A percentile compares a stretch with the other conserved stretches of the same genome.
These are phyloP conservation scores for Bryopsis sp. DNA, from an alignment of 139 green algal genomes.

Conservation along the genomic window DNA sequence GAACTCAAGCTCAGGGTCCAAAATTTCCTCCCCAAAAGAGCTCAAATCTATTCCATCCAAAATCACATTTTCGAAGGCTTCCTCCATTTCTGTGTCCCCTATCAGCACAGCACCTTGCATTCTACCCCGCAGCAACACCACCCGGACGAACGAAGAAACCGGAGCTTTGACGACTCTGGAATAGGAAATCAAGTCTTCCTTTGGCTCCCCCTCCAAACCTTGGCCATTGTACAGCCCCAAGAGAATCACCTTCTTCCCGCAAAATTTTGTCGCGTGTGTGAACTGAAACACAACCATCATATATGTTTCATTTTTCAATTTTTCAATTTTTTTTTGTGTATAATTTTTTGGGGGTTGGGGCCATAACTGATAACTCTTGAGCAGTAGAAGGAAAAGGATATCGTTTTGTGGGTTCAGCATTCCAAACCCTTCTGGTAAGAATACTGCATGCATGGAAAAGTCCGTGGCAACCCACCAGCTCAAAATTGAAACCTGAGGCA, in stretches of 20 bases:
- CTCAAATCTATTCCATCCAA: slow-evolving; percentile 68
- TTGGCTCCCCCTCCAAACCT: slow-evolving; percentile 44
- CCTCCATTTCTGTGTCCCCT: slow-evolving; percentile 73
- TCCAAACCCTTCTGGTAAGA: too few relatives aligned
- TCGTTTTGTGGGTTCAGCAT: too few relatives aligned
- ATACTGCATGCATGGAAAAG: background rate
- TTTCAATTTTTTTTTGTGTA: too few relatives aligned
- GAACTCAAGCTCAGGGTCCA: slow-evolving; percentile 71
- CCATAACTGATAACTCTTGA: too few relatives aligned
- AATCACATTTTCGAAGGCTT: slow-evolving; percentile 84
- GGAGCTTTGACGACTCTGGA: slow-evolving; percentile 30
- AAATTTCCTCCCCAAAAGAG: slow-evolving; percentile 45
- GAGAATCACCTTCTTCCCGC: slow-evolving; percentile 74
- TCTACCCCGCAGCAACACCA: slow-evolving; percentile 62
- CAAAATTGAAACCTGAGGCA: slow-evolving; percentile 54
- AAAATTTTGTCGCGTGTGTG: slow-evolving; percentile 73
- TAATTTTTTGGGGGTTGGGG: too few relatives aligned
- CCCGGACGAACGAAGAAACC: slow-evolving; percentile 74
- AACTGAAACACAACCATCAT: slow-evolving; percentile 53
- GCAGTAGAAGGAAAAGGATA: too few relatives aligned
- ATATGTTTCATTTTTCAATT: too few relatives aligned
- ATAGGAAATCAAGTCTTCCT: slow-evolving; percentile 52
- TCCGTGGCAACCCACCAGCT: slow-evolving; percentile 42
- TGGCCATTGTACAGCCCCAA: slow-evolving; percentile 84
- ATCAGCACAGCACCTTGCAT: slow-evolving; percentile 71